phyloP scores from a whole-genome alignment of 2,329 filamentous ascomycete genomes.

The Neopestalotiopsis rosae region DNA sequence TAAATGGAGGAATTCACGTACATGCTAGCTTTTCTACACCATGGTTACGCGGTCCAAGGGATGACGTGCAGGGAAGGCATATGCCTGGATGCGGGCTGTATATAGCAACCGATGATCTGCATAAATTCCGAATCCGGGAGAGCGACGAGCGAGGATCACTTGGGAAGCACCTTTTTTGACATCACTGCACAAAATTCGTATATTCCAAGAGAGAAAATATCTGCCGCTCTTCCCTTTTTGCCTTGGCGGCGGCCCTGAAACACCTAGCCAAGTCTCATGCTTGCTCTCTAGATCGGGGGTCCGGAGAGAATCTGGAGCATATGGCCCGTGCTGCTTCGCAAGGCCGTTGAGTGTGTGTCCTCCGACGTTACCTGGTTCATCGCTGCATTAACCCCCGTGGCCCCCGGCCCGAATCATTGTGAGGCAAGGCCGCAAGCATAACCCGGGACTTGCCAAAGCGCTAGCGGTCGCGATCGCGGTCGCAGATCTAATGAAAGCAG shows the following conservation, averaged over 20 bases:
- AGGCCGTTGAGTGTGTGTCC: neutral
- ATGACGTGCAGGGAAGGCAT: neutral
- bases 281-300: neutral
- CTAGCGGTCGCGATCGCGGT: neutral
- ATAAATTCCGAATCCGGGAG: neutral
- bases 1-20: neutral
- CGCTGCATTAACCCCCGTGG: neutral
- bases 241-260: neutral
- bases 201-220: neutral
- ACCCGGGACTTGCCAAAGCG: neutral
- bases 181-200: neutral
- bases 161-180: neutral
- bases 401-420: neutral
- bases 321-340: neutral
- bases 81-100: neutral
- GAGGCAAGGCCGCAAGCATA: neutral
- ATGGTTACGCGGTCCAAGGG: neutral
- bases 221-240: neutral
- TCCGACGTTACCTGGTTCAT: slow-evolving; percentile 1
- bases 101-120: neutral
- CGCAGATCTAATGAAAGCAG: neutral
- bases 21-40: neutral
- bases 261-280: neutral
- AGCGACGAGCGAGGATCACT: neutral
- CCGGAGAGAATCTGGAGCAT: neutral